Percentiles rank a stretch among this genome's conserved stretches.
Conservation (phyloP, 208 protist genomes). For the Leishmania gerbilli region DNA sequence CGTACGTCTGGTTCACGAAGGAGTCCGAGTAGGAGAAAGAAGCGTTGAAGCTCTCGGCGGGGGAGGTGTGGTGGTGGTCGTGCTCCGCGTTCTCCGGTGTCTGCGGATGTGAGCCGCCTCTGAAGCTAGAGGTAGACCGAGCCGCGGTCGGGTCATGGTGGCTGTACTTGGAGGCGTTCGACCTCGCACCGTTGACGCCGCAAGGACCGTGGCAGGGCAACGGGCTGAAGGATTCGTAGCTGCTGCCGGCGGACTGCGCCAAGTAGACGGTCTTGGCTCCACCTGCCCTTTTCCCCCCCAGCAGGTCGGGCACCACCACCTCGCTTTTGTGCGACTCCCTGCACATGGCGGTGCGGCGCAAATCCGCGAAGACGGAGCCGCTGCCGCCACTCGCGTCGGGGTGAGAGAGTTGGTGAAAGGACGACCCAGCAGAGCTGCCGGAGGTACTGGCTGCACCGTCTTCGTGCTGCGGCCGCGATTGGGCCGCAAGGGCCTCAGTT, state of each 20-base stretch:
- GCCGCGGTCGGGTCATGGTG: no score
- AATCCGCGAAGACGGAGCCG: not conserved
- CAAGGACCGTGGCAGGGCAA: not conserved
- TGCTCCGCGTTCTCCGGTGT: not conserved
- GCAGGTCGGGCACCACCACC: not conserved
- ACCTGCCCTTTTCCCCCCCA: not conserved
- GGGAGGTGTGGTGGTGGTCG: not conserved
- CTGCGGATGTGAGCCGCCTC: not conserved
- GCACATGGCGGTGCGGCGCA: not conserved
- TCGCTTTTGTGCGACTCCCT: not conserved
- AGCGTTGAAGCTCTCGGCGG: not conserved
- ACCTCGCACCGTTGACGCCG: not conserved
- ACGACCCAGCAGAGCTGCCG: not conserved
- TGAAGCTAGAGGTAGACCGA: not conserved
- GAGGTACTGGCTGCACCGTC: not conserved
- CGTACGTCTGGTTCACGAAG: slow-evolving; percentile 30
- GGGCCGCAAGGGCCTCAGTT: not conserved
- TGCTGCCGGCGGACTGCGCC: not conserved
- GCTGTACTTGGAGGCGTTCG: not conserved
- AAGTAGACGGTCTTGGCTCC: not conserved
- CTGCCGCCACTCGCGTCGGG: no score
- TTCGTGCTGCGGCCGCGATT: not conserved
- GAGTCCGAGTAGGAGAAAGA: slow-evolving; percentile 31
- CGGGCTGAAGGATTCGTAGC: not conserved
- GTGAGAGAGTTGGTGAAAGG: not conserved